Base-by-base conservation (phyloP, 106 monocot species). In the Triglochin maritima region DNA sequence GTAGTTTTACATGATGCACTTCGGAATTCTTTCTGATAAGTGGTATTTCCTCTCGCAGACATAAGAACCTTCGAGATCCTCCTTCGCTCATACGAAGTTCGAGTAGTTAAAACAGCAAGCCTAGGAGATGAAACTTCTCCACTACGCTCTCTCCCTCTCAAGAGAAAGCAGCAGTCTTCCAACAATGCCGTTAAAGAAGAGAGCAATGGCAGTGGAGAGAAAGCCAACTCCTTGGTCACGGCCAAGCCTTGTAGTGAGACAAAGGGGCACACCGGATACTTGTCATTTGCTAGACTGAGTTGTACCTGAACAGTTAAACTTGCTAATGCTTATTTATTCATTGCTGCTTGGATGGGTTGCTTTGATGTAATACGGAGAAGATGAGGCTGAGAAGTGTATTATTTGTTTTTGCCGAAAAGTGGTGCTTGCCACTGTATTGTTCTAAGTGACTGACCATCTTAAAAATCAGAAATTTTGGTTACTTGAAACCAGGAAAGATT, bases 1-100 rank as follows among this genome's bases (percentile, higher is more conserved):
- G n/a, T 57, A 3, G 57, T n/a, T n/a, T 6, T 57, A 17, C n/a
- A 57, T 13, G 57, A 12, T 15, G 13, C 17, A 57, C 17, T 17
- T 57, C 12, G 57, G 29, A 29, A 29, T 29, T 29, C 17, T 15
- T 57, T 57, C 17, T 12, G 17, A 58, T 58, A 14, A 58, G 17
- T 58, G n/a, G 7, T 29, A 29, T 79, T 53, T 64, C 17, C 2
- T 48, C 47, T 3, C 81, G 76, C 71, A 96, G 96, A 91, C 79
- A 69, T 96, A 66, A 83, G 90, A 50, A 96, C 88, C 44, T 96
- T 96, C 70, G 96, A 96, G 70, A 74, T 96, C 52, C 83, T 96
- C 11, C 87, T 96, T 42, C 83, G 96, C 8, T 74, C 76, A 0
- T 96, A 88, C 61, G 96, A 96, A 77, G 79, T 96, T n/a, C 48